Conservation (phyloP, 2,329 filamentous ascomycete species). For the Botrytis galanthina region DNA sequence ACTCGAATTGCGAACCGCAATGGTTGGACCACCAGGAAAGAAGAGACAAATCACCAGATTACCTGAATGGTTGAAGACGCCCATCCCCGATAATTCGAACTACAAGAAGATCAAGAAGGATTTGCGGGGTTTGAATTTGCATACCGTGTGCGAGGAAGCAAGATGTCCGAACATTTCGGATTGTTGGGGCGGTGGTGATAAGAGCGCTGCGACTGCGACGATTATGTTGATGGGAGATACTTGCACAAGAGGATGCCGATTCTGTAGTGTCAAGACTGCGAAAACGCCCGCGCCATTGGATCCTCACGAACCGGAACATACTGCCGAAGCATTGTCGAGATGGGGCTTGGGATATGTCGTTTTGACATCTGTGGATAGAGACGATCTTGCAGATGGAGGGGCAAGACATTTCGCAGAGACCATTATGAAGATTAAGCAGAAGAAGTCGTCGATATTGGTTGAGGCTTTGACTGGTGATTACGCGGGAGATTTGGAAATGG, state of each 20-base stretch:
- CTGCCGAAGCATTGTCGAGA: constrained; percentile 83
- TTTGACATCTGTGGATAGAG: constrained; percentile 87
- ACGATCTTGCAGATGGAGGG: constrained; percentile 86
- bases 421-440: constrained; percentile 87
- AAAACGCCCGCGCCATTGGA: constrained; percentile 76
- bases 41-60: constrained; percentile 69
- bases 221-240: constrained; percentile 99
- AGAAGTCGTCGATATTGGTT: constrained; percentile 72
- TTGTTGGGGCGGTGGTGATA: constrained; percentile 91
- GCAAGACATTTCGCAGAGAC: constrained; percentile 90
- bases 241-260: constrained; percentile 92
- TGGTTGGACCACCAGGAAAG: constrained; percentile 62
- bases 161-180: constrained; percentile 96
- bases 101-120: constrained; percentile 96
- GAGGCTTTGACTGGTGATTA: constrained; percentile 89
- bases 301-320: constrained; percentile 94
- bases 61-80: constrained; percentile 93
- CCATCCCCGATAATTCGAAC: constrained; percentile 79
- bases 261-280: constrained; percentile 94
- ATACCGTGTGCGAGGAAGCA: constrained; percentile 97
- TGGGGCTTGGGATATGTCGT: constrained; percentile 98
- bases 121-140: constrained; percentile 80
- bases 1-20: constrained; percentile 58
- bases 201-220: constrained; percentile 88
- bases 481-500: constrained; percentile 81